A percentile compares a stretch with the other conserved stretches of the same genome.
phyloP scores from a whole-genome alignment of 2,329 filamentous ascomycete genomes.

The Aspergillus spinulosporus region DNA sequence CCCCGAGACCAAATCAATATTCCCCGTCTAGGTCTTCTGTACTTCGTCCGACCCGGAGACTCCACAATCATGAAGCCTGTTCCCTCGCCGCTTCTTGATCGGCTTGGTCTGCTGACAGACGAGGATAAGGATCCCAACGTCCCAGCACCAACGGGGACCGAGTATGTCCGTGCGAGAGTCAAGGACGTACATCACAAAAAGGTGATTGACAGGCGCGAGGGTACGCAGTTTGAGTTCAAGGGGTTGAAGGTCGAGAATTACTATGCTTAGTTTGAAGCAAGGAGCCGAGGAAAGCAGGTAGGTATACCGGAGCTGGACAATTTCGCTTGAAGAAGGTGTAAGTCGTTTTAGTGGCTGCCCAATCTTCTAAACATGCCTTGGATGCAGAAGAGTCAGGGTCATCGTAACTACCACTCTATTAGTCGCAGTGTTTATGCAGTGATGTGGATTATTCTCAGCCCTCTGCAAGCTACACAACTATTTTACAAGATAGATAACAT shows the following conservation, averaged over 20 bases:
- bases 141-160: constrained; percentile 43
- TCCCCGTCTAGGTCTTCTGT: constrained; percentile 41
- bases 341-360: no score
- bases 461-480: no score
- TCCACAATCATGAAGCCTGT: constrained; percentile 32
- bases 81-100: constrained; percentile 33
- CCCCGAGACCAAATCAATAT: constrained; percentile 46
- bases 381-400: no score
- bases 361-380: no score
- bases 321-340: no score
- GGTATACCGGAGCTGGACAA: no score
- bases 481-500: no score
- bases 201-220: constrained; percentile 46
- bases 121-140: constrained; percentile 15
- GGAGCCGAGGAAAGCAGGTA: no score
- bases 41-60: constrained; percentile 46
- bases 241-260: constrained; percentile 43
- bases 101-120: constrained; percentile 26
- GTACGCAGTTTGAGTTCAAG: constrained; percentile 49
- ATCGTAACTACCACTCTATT: no score
- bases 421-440: no score
- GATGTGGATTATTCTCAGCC: no score
- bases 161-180: constrained; percentile 50
- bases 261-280: constrained; percentile 24
- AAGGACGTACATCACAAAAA: constrained; percentile 51